These are phyloP conservation scores for Colletotrichum godetiae DNA, from an alignment of 2,329 filamentous ascomycete species.

Conservation along the genomic window DNA sequence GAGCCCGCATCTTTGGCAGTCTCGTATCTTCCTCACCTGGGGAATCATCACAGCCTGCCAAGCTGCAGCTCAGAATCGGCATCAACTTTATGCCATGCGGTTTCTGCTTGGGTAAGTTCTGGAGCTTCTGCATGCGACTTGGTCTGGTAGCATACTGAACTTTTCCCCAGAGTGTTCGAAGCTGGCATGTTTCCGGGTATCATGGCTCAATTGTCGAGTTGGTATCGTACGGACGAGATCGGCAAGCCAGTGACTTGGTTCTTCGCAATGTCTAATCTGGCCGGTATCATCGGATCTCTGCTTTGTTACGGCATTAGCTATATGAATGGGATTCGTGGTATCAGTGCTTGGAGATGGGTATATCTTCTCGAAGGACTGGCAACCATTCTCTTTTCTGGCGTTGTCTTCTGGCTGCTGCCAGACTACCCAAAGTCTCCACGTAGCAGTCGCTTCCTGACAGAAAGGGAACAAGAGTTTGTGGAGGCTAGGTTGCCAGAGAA, in stretches of 20 bases:
- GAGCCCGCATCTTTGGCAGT: conserved; percentile 49
- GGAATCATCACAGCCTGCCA: conserved; percentile 51
- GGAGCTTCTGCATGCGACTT: no score
- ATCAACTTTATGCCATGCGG: conserved; percentile 50
- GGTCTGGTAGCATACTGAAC: no score
- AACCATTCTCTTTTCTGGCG: conserved; percentile 44
- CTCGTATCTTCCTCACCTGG: conserved; percentile 50
- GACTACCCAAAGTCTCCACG: conserved; percentile 56
- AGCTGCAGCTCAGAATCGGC: conserved; percentile 50
- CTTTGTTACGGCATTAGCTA: conserved; percentile 44
- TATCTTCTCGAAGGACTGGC: conserved; percentile 56
- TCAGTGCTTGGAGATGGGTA: conserved; percentile 48
- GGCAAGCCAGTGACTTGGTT: conserved; percentile 54
- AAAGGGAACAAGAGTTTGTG: conserved; percentile 52
- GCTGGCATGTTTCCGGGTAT: conserved; percentile 55
- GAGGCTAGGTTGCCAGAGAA: conserved; percentile 51
- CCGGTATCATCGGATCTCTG: conserved; percentile 48
- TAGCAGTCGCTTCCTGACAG: conserved; percentile 49
- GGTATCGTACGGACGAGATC: conserved; percentile 59
- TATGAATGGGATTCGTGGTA: conserved; percentile 39
- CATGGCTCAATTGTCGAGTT: conserved; percentile 54
- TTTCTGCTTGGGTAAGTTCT: conserved; percentile 50
- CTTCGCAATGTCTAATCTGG: conserved; percentile 48
- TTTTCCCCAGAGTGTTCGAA: conserved; percentile 44
- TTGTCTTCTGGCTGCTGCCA: conserved; percentile 47